Percentiles rank a stretch among this genome's conserved stretches.
These are phyloP conservation scores for Cryptococcus wingfieldii DNA, from an alignment of 1,284 basidiomycete genomes.

Conservation along the genomic window DNA sequence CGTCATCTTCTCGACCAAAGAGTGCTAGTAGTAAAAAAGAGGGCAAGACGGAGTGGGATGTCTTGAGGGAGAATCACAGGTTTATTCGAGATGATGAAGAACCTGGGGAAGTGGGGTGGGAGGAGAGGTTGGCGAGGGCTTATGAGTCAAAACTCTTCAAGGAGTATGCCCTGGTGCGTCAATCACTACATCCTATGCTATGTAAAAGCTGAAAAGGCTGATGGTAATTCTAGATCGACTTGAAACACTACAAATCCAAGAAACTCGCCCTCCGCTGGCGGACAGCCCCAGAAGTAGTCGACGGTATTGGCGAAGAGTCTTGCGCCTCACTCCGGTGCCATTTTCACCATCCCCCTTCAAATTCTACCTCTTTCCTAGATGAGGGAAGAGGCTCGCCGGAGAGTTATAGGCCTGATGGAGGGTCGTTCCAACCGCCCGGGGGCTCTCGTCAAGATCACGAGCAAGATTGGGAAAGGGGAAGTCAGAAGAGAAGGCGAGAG, in stretches of 20 bases:
- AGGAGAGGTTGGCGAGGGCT: constrained; percentile 74
- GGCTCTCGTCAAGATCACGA: neutral
- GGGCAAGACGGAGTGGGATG: constrained; percentile 47
- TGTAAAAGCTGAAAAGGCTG: neutral
- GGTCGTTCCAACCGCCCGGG: neutral
- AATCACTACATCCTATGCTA: neutral
- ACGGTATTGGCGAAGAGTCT: constrained; percentile 73
- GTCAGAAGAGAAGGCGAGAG: constrained; percentile 4
- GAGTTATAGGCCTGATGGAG: neutral
- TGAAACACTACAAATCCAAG: constrained; percentile 92
- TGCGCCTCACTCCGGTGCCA: constrained; percentile 82
- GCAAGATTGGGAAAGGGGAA: constrained; percentile 5
- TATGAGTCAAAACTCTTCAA: constrained; percentile 82
- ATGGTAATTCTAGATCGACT: constrained; percentile 58
- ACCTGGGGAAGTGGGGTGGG: constrained; percentile 56
- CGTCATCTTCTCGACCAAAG: too few relatives aligned
- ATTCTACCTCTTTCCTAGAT: neutral
- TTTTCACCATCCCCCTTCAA: constrained; percentile 52
- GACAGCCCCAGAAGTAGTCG: constrained; percentile 79
- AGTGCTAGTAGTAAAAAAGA: too few relatives aligned
- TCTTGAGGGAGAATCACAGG: constrained; percentile 56
- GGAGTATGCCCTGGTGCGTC: constrained; percentile 68
- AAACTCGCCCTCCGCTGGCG: constrained; percentile 88
- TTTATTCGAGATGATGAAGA: constrained; percentile 70
- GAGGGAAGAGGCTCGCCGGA: too few relatives aligned